These are phyloP conservation scores for Termitomyces titanicus DNA, from an alignment of 768 basidiomycete genomes.

Conservation along the genomic window DNA sequence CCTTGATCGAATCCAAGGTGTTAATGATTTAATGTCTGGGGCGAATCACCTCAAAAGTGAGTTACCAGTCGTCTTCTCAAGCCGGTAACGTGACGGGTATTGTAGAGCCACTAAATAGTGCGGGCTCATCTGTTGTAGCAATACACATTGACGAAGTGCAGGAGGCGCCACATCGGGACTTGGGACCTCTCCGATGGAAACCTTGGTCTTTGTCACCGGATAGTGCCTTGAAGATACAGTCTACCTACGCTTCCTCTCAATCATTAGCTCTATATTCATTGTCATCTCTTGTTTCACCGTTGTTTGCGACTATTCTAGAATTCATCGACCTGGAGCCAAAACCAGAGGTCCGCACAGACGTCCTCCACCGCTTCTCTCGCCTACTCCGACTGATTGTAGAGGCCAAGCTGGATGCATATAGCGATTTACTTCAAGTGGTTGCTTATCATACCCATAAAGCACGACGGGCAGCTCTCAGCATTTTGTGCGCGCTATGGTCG, in stretches of 20 bases:
- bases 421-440: constrained; percentile 68
- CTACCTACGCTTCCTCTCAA: constrained; percentile 59
- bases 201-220: constrained; percentile 22
- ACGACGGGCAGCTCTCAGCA: constrained; percentile 48
- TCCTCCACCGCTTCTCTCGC: constrained; percentile 45
- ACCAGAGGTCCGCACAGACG: constrained; percentile 28
- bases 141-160: constrained; percentile 58
- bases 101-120: constrained; percentile 11
- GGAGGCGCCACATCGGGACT: constrained; percentile 19
- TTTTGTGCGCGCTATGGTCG: constrained; percentile 66
- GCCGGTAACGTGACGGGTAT: neutral
- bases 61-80: neutral
- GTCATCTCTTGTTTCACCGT: constrained; percentile 57
- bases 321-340: constrained; percentile 38
- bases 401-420: constrained; percentile 63
- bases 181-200: constrained; percentile 18
- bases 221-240: constrained; percentile 29
- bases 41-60: constrained; percentile 11
- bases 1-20: constrained; percentile 34
- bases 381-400: constrained; percentile 51
- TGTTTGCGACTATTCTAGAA: constrained; percentile 62
- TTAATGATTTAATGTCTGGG: constrained; percentile 6
- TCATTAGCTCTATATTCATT: constrained; percentile 52
- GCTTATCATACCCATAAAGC: constrained; percentile 61
- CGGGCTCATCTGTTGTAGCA: constrained; percentile 42